Percentiles rank a stretch among this genome's conserved stretches.
phyloP scores from a whole-genome alignment of 331 rosid species.

The Malus hybrid region DNA sequence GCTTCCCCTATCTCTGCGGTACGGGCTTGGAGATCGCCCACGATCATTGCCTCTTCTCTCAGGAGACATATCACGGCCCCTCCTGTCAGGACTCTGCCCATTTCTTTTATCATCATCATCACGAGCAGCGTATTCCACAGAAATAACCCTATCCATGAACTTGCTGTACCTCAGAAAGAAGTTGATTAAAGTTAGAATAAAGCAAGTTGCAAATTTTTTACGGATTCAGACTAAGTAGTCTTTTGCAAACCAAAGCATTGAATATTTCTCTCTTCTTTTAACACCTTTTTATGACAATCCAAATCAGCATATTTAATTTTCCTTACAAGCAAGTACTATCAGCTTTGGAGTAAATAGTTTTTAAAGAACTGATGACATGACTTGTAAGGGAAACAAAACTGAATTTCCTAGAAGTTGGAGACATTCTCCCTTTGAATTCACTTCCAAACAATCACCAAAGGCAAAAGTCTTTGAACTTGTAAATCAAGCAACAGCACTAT shows the following conservation, averaged over 20 bases:
- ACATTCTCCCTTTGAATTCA: neutral
- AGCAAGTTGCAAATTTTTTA: no score
- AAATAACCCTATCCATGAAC: constrained; percentile 73
- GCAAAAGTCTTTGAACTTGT: neutral
- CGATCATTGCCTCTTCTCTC: constrained; percentile 61
- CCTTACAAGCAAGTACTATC: neutral
- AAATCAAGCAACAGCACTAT: neutral
- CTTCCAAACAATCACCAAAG: neutral
- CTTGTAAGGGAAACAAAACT: no score
- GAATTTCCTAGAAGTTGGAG: neutral
- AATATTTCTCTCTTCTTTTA: neutral
- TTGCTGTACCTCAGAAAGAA: constrained; percentile 46
- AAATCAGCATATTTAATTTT: neutral
- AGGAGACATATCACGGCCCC: constrained; percentile 60
- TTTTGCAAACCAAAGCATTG: neutral
- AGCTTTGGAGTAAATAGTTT: neutral
- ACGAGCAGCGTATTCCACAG: constrained; percentile 77
- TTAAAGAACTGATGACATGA: neutral
- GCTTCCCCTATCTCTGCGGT: constrained; percentile 68
- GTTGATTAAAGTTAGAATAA: neutral
- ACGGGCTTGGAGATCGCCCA: constrained; percentile 72
- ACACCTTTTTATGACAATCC: neutral
- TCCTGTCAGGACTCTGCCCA: constrained; percentile 68
- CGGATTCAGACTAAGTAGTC: neutral
- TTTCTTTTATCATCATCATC: constrained; percentile 71